phyloP scores from a whole-genome alignment of 1,284 basidiomycete species.

The Sporisorium iseilematis-ciliati region DNA sequence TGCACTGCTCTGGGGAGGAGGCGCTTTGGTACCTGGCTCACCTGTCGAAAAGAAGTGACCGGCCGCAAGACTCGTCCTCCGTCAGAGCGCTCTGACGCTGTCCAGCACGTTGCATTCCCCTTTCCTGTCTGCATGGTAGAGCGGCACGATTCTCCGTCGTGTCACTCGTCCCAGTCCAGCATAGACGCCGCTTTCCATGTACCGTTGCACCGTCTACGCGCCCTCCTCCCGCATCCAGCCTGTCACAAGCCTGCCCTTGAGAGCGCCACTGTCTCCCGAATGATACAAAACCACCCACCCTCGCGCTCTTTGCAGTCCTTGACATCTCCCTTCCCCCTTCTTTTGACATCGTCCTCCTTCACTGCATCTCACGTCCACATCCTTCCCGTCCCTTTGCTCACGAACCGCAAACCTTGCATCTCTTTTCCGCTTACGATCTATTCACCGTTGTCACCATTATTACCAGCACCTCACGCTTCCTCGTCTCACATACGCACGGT shows the following conservation, averaged over 20 bases:
- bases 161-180: background rate
- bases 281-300: constrained; percentile 30
- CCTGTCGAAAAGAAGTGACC: constrained; percentile 21
- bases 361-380: background rate
- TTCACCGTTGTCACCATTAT: background rate
- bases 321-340: background rate
- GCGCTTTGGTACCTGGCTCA: constrained; percentile 13
- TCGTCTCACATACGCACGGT: background rate
- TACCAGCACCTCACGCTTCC: constrained; percentile 6
- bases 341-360: background rate
- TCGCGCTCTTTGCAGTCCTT: background rate
- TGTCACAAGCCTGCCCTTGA: background rate
- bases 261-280: background rate
- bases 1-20: background rate
- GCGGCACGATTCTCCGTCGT: background rate
- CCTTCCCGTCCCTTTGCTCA: constrained; percentile 1
- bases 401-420: background rate
- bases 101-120: constrained; percentile 7
- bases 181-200: constrained; percentile 3
- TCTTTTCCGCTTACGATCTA: constrained; percentile 12
- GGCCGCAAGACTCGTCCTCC: background rate
- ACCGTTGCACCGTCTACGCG: background rate
- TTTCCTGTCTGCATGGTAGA: background rate
- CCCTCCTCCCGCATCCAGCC: background rate
- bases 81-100: background rate